Conservation (phyloP, 2,329 filamentous ascomycete species). For the Colletotrichum ledebouriae region DNA sequence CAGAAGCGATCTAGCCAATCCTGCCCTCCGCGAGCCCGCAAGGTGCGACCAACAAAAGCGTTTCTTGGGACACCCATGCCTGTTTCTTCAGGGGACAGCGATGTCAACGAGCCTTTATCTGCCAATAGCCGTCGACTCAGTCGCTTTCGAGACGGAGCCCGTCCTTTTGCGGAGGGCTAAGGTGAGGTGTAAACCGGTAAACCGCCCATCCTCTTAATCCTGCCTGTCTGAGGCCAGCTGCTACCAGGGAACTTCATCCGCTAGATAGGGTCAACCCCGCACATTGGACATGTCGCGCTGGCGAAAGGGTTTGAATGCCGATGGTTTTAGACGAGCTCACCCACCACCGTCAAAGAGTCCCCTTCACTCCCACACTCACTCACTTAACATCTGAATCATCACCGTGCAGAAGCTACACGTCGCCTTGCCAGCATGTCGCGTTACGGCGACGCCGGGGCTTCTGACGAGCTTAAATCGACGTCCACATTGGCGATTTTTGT, state of each 20-base stretch:
- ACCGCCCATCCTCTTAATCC: not conserved
- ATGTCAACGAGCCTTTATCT: not conserved
- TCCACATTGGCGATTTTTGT: rapidly evolving
- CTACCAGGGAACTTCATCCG: not conserved
- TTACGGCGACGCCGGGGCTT: not conserved
- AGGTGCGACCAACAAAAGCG: not conserved
- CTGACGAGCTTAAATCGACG: not conserved
- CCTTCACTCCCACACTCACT: not conserved
- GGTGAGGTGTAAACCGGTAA: no score
- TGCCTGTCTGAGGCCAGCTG: not conserved
- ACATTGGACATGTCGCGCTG: not conserved
- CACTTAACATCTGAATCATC: not conserved
- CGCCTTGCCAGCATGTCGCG: not conserved
- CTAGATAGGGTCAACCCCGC: slow-evolving; percentile 25
- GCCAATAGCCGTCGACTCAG: slow-evolving; percentile 1
- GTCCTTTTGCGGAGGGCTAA: no score
- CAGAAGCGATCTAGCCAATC: not conserved
- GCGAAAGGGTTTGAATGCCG: not conserved
- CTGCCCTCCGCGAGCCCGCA: not conserved
- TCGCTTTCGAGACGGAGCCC: not conserved
- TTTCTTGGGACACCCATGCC: not conserved
- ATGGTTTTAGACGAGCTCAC: slow-evolving; percentile 10
- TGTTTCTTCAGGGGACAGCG: not conserved
- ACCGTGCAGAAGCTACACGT: not conserved
- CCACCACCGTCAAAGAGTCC: not conserved